A percentile compares a stretch with the other conserved stretches of the same genome.
These are phyloP conservation scores for Daldinia decipiens DNA, from an alignment of 495 filamentous ascomycete genomes.

Conservation along the genomic window DNA sequence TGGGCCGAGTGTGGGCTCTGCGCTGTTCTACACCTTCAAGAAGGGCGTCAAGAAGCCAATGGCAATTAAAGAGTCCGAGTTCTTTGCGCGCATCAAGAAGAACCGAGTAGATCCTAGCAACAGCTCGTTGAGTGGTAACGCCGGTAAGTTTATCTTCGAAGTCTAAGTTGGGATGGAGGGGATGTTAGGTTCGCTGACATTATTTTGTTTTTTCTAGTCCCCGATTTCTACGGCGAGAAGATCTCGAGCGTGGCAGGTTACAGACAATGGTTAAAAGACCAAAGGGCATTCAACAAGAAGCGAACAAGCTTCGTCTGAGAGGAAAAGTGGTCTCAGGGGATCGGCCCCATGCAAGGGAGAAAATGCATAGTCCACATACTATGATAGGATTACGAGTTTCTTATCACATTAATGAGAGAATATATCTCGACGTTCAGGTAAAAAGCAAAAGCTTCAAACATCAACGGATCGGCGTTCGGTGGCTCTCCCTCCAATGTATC, in stretches of 20 bases:
- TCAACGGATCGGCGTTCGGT: constrained; percentile 46
- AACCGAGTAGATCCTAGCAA: constrained; percentile 85
- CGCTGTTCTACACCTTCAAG: constrained; percentile 77
- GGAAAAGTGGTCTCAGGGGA: background rate
- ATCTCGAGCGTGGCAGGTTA: constrained; percentile 92
- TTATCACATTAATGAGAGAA: constrained; percentile 13
- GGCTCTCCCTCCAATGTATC: constrained; percentile 49
- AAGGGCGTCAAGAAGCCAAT: constrained; percentile 73
- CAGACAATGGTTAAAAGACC: constrained; percentile 94
- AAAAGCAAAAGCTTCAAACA: constrained; percentile 35
- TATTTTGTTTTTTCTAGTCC: constrained; percentile 49
- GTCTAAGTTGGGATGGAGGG: background rate
- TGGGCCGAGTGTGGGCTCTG: constrained; percentile 82
- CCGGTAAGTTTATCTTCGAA: constrained; percentile 56
- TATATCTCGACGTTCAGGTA: constrained; percentile 21
- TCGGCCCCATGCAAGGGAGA: background rate
- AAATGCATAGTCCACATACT: constrained; percentile 11
- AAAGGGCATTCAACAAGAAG: constrained; percentile 96
- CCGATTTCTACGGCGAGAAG: constrained; percentile 89
- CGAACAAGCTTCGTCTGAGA: constrained; percentile 67
- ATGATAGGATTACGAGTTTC: constrained; percentile 22
- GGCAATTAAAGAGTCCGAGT: constrained; percentile 84
- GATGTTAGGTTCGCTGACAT: constrained; percentile 12
- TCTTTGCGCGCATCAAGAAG: constrained; percentile 87
- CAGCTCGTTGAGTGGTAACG: constrained; percentile 63